Evolutionary conservation across 2,329 filamentous ascomycete species (phyloP).

Genomic region (Aspergillus flavus): DNA sequence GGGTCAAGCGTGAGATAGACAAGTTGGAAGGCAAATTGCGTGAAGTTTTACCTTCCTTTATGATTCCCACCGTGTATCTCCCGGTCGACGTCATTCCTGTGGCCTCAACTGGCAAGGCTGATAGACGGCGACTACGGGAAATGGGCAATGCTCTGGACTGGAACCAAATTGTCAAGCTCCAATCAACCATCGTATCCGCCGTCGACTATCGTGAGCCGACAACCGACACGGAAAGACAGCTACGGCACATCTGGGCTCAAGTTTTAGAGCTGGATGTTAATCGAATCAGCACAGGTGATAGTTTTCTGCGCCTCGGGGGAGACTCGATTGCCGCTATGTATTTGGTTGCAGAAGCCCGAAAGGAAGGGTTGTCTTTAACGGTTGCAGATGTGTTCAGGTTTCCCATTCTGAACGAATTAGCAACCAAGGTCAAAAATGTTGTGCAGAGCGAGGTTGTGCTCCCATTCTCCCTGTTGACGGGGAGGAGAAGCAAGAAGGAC

Average conservation of each 20-base stretch:
- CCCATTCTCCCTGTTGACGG: not conserved
- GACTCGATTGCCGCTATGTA: slow-evolving; percentile 34
- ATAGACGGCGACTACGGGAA: slow-evolving; percentile 21
- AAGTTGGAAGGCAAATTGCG: not conserved
- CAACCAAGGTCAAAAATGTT: not conserved
- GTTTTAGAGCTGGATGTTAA: not conserved
- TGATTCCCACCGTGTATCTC: slow-evolving; percentile 23
- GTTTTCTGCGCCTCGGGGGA: slow-evolving; percentile 34
- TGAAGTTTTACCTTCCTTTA: slow-evolving; percentile 16
- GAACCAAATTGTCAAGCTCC: not conserved
- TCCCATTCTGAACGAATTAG: slow-evolving; percentile 1
- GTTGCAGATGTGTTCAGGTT: slow-evolving; percentile 5
- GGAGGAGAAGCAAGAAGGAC: not conserved
- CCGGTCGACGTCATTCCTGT: slow-evolving; percentile 18
- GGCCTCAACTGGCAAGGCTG: slow-evolving; percentile 27
- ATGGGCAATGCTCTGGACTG: not conserved
- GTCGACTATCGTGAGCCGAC: not conserved
- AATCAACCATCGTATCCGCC: not conserved
- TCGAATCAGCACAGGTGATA: slow-evolving; percentile 24
- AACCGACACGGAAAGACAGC: not conserved
- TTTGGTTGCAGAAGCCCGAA: slow-evolving; percentile 22
- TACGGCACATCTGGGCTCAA: not conserved
- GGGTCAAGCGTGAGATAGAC: not conserved
- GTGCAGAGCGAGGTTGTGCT: not conserved
- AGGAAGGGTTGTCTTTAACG: slow-evolving; percentile 22